Evolutionary conservation across 108 stramenopile species (phyloP).

Genomic region (Skeletonema grethae): DNA sequence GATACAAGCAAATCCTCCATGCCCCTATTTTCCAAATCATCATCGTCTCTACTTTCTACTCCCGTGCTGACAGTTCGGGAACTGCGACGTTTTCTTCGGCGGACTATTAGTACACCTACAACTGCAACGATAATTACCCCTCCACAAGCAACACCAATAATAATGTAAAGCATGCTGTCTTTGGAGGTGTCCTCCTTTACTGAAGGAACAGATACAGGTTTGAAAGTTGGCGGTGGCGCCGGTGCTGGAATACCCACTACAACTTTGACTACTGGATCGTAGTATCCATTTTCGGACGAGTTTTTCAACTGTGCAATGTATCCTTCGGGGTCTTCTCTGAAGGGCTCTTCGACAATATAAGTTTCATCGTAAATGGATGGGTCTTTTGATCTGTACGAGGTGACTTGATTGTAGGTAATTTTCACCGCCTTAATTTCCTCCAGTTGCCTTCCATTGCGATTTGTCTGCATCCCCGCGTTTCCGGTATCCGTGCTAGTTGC

Average conservation of each 20-base stretch:
- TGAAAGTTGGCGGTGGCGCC: not conserved
- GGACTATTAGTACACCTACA: not conserved
- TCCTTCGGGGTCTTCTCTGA: not conserved
- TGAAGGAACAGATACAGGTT: not conserved
- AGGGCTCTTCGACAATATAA: not conserved
- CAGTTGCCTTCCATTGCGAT: not conserved
- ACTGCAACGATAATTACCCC: not conserved
- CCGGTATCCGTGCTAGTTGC: not conserved
- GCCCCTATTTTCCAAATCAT: not conserved
- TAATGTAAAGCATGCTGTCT: not conserved
- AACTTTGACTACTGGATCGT: not conserved
- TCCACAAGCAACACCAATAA: not conserved
- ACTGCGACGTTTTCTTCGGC: not conserved
- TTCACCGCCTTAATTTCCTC: not conserved
- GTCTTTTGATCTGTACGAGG: slow-evolving; percentile 8
- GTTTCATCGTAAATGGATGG: not conserved
- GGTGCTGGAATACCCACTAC: too few species aligned
- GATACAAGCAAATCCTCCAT: too few species aligned
- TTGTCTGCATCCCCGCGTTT: not conserved
- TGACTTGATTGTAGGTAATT: slow-evolving; percentile 27
- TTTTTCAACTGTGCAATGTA: not conserved
- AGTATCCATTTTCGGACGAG: not conserved
- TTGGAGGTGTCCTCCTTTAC: not conserved
- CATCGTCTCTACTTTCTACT: not conserved
- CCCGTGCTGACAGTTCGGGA: not conserved